Base-by-base conservation (phyloP, 345 rosid genomes). In the Ceriops decandra region DNA sequence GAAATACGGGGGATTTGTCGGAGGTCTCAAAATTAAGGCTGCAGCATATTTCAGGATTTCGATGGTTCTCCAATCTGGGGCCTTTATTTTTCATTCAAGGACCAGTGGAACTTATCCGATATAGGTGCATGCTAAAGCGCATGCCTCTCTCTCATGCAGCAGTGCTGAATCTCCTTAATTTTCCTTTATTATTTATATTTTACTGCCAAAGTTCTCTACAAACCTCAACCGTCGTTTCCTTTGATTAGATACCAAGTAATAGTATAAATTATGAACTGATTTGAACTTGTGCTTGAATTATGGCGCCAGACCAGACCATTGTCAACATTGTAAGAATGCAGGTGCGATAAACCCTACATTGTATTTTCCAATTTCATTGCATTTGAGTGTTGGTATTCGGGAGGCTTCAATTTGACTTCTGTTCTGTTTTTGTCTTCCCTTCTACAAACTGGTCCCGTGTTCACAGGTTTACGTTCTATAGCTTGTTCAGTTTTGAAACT, bases 21-120 rank as follows among this genome's bases (percentile, higher is more conserved):
- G 46, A 49, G 61, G 33, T 56, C 49, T 26, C 36, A 62, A 36
- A 72, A 53, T 19, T 57, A 52, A 52, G 56, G 35, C 35, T 32
- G 35, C 6, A 32, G 35, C 35, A 5, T 32, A 32, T 32, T 32
- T 32, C 35, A 32, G 35, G 35, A 32, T 32, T 32, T 32, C 35
- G 22, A 52, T 22, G 24, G 24, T 32, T 32, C 1, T 32, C 35
- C 35, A 32, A 32, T 32, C 35, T 5, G 35, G 35, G 35, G 35
- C 35, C 35, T 32, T 32, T 32, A 32, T 32, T 32, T 1, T 28
- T 5, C 7, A 32, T 32, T 32, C 35, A 6, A 33, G 36, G 36
- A 33, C 36, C 10, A 1, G 7, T 33, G 9, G 1, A 33, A 9
- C 36, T 33, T 33, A 7, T 33, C 36, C 36, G 7, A 33, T 7